phyloP scores from a whole-genome alignment of 2,329 filamentous ascomycete genomes.

The Coleophoma crateriformis region DNA sequence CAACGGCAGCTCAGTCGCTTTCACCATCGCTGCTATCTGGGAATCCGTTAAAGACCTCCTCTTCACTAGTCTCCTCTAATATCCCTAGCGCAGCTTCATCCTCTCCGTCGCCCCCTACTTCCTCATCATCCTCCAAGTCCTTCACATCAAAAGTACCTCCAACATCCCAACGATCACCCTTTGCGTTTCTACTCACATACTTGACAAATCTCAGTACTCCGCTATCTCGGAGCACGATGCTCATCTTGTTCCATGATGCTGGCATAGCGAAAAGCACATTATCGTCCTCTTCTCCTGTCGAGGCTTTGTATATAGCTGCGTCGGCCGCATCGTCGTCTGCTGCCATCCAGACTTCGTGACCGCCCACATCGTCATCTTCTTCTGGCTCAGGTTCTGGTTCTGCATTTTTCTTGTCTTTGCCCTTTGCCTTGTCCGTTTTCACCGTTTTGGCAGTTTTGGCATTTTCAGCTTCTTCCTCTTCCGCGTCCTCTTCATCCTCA shows the following conservation, averaged over 20 bases:
- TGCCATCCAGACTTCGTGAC: constrained; percentile 91
- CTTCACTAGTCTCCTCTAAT: constrained; percentile 34
- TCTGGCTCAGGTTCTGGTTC: constrained; percentile 19
- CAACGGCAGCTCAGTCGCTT: constrained; percentile 17
- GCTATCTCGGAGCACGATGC: constrained; percentile 80
- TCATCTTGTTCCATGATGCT: constrained; percentile 83
- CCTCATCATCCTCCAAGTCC: constrained; percentile 40
- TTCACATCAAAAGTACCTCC: constrained; percentile 72
- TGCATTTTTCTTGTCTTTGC: constrained; percentile 9
- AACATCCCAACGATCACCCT: constrained; percentile 90
- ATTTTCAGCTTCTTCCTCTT: constrained; percentile 28
- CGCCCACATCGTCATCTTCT: constrained; percentile 57
- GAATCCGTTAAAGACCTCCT: constrained; percentile 55
- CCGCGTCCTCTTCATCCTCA: constrained; percentile 39
- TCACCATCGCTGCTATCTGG: constrained; percentile 31
- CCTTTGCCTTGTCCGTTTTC: constrained; percentile 23
- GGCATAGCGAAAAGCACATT: constrained; percentile 65
- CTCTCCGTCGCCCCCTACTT: constrained; percentile 30
- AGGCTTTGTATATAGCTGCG: constrained; percentile 81
- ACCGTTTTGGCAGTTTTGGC: constrained; percentile 1
- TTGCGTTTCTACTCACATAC: constrained; percentile 79
- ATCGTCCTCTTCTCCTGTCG: constrained; percentile 63
- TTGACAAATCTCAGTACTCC: constrained; percentile 92
- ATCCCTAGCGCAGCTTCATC: constrained; percentile 26
- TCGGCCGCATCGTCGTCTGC: constrained; percentile 72